A percentile compares a stretch with the other conserved stretches of the same genome.
These are phyloP conservation scores for Kwoniella shandongensis DNA, from an alignment of 768 basidiomycete genomes.

Conservation along the genomic window DNA sequence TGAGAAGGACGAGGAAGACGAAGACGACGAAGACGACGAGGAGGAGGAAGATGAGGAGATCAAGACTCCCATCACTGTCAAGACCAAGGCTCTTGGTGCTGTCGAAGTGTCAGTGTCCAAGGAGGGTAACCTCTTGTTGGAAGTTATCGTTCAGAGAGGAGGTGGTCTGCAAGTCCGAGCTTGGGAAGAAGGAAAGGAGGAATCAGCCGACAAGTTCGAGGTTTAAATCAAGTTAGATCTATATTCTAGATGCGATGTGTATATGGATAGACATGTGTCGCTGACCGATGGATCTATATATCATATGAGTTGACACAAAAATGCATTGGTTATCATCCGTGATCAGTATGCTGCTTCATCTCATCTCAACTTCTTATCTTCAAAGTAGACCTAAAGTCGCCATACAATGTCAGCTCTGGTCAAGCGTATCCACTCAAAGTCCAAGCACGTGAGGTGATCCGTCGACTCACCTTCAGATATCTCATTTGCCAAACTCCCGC, in stretches of 20 bases:
- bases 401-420: conserved; percentile 1
- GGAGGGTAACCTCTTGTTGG: conserved; percentile 37
- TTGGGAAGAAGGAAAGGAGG: conserved; percentile 49
- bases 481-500: conserved; percentile 92
- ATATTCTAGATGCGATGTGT: background rate
- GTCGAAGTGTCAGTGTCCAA: conserved; percentile 35
- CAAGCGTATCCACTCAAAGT: background rate
- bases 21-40: conserved; percentile 31
- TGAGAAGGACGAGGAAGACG: conserved; percentile 39
- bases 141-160: conserved; percentile 42
- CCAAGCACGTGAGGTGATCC: background rate
- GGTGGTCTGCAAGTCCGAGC: conserved; percentile 40
- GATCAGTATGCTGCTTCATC: background rate
- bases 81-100: conserved; percentile 40
- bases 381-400: conserved; percentile 36
- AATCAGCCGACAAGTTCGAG: conserved; percentile 30
- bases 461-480: conserved; percentile 81
- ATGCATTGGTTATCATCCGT: conserved; percentile 10
- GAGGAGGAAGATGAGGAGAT: conserved; percentile 53
- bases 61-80: conserved; percentile 46
- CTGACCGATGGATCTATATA: background rate
- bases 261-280: background rate
- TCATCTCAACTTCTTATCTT: conserved; percentile 45
- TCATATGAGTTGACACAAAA: background rate
- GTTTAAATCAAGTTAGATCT: conserved; percentile 15